Conservation (phyloP, 805 yeast genomes). For the Kluyveromyces dobzhanskii region DNA sequence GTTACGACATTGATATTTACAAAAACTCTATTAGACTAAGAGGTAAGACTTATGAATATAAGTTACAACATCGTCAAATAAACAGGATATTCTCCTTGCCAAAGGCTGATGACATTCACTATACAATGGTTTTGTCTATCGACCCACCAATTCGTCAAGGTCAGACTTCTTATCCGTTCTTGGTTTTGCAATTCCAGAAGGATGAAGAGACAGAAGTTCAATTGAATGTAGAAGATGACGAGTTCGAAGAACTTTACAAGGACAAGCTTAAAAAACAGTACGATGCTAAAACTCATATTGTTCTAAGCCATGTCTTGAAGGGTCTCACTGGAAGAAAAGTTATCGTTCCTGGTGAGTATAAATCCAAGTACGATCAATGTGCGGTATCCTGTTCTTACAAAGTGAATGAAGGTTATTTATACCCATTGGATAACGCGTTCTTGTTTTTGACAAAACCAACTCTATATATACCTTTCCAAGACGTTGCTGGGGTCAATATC, state of each 20-base stretch:
- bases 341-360: conserved; percentile 75
- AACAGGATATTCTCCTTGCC: conserved; percentile 90
- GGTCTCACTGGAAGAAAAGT: conserved; percentile 86
- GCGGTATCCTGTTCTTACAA: conserved; percentile 89
- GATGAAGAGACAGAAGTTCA: conserved; percentile 92
- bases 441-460: conserved; percentile 92
- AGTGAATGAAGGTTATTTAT: conserved; percentile 90
- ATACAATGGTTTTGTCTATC: conserved; percentile 77
- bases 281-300: conserved; percentile 80
- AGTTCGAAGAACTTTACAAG: conserved; percentile 65
- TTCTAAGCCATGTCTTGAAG: conserved; percentile 76
- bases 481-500: conserved; percentile 66
- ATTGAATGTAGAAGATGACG: conserved; percentile 75
- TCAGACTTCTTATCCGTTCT: conserved; percentile 89
- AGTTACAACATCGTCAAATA: conserved; percentile 80
- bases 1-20: conserved; percentile 94
- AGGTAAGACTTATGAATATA: conserved; percentile 97
- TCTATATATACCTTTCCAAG: conserved; percentile 79
- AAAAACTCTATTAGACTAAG: conserved; percentile 79
- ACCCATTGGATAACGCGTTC: conserved; percentile 86
- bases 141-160: conserved; percentile 99
- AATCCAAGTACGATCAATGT: conserved; percentile 67
- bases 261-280: conserved; percentile 65
- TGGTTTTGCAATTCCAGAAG: conserved; percentile 79
- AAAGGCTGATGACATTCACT: conserved; percentile 88